phyloP scores from a whole-genome alignment of 257 asterid species.

The Ajuga chamaepitys region DNA sequence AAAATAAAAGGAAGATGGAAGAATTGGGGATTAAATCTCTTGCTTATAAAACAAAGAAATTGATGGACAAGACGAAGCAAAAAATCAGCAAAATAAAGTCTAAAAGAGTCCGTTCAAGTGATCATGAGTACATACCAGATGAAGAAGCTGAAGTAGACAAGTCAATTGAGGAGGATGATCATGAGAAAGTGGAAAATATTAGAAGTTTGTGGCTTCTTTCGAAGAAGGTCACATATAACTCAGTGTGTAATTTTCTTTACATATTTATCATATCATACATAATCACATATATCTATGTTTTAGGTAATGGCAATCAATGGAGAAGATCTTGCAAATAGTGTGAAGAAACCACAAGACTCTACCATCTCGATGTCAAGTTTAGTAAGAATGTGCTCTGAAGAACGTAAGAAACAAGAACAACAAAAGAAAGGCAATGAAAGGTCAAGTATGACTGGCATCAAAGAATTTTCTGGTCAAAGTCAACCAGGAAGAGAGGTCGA shows the following conservation, averaged over 20 bases:
- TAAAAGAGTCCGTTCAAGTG: neutral
- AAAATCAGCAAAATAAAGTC: neutral
- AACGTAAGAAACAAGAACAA: neutral
- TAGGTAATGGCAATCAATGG: neutral
- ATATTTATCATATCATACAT: neutral
- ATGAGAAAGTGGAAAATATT: neutral
- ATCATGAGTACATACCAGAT: too few relatives aligned
- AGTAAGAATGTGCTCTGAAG: neutral
- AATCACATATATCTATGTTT: neutral
- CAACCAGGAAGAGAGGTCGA: neutral
- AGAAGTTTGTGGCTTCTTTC: neutral
- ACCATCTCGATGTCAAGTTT: neutral
- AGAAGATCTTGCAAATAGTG: neutral
- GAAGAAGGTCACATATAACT: neutral
- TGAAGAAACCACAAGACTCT: neutral
- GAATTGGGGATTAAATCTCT: neutral
- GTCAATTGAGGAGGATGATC: neutral
- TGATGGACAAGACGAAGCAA: neutral
- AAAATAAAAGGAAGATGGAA: neutral
- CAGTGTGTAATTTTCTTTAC: neutral
- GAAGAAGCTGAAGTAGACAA: neutral
- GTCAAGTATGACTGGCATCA: neutral
- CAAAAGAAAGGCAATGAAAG: neutral
- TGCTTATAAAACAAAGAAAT: neutral
- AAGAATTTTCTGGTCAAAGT: neutral